These are phyloP conservation scores for Petrea volubilis DNA, from an alignment of 257 asterid genomes.

Conservation along the genomic window DNA sequence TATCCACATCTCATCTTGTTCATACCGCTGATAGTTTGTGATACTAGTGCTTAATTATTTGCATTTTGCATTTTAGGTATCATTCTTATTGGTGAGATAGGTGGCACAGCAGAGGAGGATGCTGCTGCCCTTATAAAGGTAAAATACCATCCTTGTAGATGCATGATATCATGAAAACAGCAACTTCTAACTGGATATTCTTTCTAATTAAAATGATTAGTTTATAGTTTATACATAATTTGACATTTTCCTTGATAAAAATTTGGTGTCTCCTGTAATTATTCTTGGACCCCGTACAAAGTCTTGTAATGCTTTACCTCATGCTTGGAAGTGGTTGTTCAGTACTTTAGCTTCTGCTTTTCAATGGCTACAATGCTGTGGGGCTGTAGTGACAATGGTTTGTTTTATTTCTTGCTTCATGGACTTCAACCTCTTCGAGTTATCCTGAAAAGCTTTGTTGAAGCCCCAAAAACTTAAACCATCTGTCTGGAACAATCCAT, in stretches of 20 bases:
- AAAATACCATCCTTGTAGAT: not conserved
- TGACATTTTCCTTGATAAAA: not conserved
- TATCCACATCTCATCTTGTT: no score
- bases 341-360: constrained; percentile 5
- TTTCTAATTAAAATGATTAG: not conserved
- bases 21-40: not conserved
- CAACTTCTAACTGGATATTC: not conserved
- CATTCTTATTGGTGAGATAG: constrained; percentile 93
- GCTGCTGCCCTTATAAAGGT: constrained; percentile 98
- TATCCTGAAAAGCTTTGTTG: not conserved
- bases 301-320: not conserved
- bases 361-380: not conserved
- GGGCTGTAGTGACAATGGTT: not conserved
- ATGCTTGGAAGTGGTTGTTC: not conserved
- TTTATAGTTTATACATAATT: constrained; percentile 11
- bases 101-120: constrained; percentile 99
- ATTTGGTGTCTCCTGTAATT: not conserved
- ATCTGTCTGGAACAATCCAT: not conserved
- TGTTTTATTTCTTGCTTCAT: not conserved
- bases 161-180: constrained; percentile 3
- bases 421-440: not conserved
- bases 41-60: constrained; percentile 19
- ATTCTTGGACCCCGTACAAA: not conserved
- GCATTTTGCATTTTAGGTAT: constrained; percentile 58
- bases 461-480: not conserved